Base-by-base conservation (phyloP, 768 basidiomycete genomes). In the Tephrocybe sp. region DNA sequence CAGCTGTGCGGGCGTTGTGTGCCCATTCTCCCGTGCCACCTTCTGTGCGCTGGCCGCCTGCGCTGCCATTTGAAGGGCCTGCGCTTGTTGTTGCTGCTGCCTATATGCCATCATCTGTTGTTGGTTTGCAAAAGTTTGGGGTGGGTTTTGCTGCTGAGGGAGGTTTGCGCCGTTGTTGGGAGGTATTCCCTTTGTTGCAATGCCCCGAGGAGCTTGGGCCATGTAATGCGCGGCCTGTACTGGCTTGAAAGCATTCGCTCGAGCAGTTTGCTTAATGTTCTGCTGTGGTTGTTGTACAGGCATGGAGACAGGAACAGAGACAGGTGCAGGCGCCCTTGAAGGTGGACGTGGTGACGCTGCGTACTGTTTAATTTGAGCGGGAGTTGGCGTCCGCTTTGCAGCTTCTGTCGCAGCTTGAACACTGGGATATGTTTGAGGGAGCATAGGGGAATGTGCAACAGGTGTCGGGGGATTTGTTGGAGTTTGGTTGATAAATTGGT, bases 361-460 rank as follows among this genome's bases (percentile, higher is more conserved):
- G 37, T 48, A 56, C 25, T 52, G 51, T 32, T 58, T 58, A 18
- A 44, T 50, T 51, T 69, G 71, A 9, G 66, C 64, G 26, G 73
- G 69, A 9, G 73, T 74, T 6, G 70, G 56, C 1, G 67, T 60
- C 27, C 69, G 65, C 52, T 69, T 69, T 4, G 60, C 55, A 19
- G 63, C 64, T 27, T 66, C 69, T 31, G 63, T 66, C 5, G 67
- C 62, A 0, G 69, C 67, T 47, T 72, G 71, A 13, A 69, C 56
- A 26, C 45, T 70, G 4, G 69, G 60, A 47, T 74, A 70, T 16
- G 67, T 62, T 41, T 68, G 68, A 7, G 70, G 67, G 52, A 75
- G 79, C 54, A 69, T 60, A n/a, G 61, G 58, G 4, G 64, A 56
- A 37, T 59, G 57, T 55, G 47, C 44, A 48, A 55, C 50, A 56